phyloP scores from a whole-genome alignment of 2,329 filamentous ascomycete species.

The Neurospora crassa region DNA sequence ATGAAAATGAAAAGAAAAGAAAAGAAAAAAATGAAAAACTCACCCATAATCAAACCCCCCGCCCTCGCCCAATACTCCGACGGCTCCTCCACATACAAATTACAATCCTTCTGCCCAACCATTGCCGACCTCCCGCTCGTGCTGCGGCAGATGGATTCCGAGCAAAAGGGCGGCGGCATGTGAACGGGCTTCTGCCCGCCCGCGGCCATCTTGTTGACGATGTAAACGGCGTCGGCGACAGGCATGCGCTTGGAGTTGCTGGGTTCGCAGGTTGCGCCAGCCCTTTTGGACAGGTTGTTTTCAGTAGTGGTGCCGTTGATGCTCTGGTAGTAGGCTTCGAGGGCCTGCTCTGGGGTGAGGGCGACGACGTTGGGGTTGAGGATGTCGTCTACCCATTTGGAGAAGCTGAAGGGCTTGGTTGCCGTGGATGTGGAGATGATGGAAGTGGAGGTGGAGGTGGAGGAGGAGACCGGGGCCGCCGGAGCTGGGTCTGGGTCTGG shows the following conservation, averaged over 20 bases:
- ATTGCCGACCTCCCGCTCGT: neutral
- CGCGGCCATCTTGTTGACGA: neutral
- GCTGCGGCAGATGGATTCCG: neutral
- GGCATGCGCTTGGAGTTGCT: neutral
- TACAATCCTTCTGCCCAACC: neutral
- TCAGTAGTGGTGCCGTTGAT: neutral
- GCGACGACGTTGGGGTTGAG: neutral
- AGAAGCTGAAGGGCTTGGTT: neutral
- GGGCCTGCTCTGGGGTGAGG: neutral
- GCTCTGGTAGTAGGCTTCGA: neutral
- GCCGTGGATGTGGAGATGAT: neutral
- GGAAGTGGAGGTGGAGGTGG: neutral
- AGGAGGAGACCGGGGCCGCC: neutral
- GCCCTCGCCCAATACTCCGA: neutral
- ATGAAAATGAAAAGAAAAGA: neutral
- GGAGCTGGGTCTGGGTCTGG: too few species aligned
- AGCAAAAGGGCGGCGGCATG: neutral
- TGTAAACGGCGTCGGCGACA: neutral
- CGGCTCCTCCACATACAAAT: neutral
- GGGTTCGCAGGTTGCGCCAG: neutral
- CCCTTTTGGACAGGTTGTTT: neutral
- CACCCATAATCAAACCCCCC: neutral
- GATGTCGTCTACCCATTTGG: neutral
- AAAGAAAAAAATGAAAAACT: neutral
- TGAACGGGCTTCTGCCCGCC: neutral